Evolutionary conservation across 257 asterid species (phyloP).

Genomic region (Petunia axillaris): DNA sequence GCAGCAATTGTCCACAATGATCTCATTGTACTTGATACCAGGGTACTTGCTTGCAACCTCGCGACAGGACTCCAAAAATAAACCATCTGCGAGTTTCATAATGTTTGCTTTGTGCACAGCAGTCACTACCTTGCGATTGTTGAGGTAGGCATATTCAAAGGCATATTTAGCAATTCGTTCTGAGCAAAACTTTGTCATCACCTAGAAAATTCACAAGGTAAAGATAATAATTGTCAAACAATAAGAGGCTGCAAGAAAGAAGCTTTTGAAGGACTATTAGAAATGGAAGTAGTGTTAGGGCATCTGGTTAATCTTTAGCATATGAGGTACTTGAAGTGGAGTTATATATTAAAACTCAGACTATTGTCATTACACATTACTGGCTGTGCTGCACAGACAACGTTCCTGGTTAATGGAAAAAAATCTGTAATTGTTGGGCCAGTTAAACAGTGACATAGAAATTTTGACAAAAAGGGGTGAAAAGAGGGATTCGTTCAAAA

Average conservation of each 20-base stretch:
- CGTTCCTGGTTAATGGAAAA: not conserved
- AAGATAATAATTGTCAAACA: not conserved
- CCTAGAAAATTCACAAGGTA: slow-evolving; percentile 48
- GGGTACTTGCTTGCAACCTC: slow-evolving; percentile 95
- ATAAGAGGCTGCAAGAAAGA: slow-evolving; percentile 3
- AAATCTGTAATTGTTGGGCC: not conserved
- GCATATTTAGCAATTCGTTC: slow-evolving; percentile 96
- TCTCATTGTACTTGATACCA: slow-evolving; percentile 80
- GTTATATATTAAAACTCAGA: not conserved
- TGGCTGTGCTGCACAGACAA: not conserved
- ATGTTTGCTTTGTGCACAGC: slow-evolving; percentile 99
- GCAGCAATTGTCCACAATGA: slow-evolving; percentile 97
- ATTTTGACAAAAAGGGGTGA: not conserved
- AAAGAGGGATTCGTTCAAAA: not conserved
- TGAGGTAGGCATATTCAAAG: slow-evolving; percentile 96
- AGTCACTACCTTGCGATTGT: slow-evolving; percentile 91
- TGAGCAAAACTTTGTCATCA: slow-evolving; percentile 95
- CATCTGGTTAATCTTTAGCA: not conserved
- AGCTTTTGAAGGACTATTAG: not conserved
- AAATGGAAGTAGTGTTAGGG: not conserved
- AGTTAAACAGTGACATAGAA: not conserved
- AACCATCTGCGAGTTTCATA: slow-evolving; percentile 99
- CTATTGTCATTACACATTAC: not conserved
- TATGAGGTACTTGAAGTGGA: not conserved
- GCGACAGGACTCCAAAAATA: slow-evolving; percentile 92